A percentile compares a stretch with the other conserved stretches of the same genome.
Conservation (phyloP, 331 rosid species). For the Quercus phellos region DNA sequence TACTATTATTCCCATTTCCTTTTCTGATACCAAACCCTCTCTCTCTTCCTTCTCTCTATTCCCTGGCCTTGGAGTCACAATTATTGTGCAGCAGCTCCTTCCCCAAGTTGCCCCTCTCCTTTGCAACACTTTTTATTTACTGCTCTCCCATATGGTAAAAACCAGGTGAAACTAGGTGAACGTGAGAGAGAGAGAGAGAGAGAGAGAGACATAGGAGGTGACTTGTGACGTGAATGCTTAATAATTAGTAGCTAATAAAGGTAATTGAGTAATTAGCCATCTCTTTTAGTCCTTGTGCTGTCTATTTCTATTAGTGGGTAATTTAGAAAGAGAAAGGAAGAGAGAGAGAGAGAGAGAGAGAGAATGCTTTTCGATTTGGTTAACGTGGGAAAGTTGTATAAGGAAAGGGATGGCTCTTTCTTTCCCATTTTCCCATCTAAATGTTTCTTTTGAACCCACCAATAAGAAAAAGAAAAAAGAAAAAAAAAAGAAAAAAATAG, state of each 20-base stretch:
- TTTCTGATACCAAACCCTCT: constrained; percentile 39
- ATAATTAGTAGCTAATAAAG: constrained; percentile 28
- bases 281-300: constrained; percentile 48
- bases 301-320: constrained; percentile 65
- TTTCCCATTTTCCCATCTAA: constrained; percentile 10
- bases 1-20: constrained; percentile 55
- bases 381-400: constrained; percentile 86
- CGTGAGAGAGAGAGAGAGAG: constrained; percentile 13
- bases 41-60: not conserved
- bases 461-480: constrained; percentile 1
- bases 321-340: constrained; percentile 13
- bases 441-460: constrained; percentile 20
- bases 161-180: constrained; percentile 6
- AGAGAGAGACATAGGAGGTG: constrained; percentile 1
- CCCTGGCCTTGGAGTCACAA: not conserved
- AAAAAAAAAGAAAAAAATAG: not conserved
- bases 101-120: constrained; percentile 34
- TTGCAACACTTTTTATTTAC: not conserved
- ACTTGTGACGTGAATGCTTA: constrained; percentile 30
- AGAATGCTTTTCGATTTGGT: constrained; percentile 84
- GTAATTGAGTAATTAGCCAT: constrained; percentile 42
- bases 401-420: constrained; percentile 62
- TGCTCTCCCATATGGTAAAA: constrained; percentile 26
- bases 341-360: constrained; percentile 19
- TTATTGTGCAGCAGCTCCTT: not conserved